Evolutionary conservation across 2,329 filamentous ascomycete genomes (phyloP).

Genomic region (Aspergillus novoparasiticus): DNA sequence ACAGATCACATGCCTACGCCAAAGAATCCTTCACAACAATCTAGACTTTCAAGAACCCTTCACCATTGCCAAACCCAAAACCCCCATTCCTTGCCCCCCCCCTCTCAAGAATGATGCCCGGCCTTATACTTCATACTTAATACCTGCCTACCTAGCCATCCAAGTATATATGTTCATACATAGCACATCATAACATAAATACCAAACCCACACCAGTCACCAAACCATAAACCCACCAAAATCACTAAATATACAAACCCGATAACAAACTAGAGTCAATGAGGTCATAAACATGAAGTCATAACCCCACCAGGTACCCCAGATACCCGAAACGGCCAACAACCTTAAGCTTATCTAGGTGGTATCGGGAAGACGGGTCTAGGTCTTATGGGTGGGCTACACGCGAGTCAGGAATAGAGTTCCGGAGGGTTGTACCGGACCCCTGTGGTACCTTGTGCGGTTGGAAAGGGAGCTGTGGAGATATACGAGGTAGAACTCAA

Average conservation of each 20-base stretch:
- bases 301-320: not conserved
- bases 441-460: too few relatives aligned
- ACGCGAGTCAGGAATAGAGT: not conserved
- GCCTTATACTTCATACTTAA: too few relatives aligned
- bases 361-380: not conserved
- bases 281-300: not conserved
- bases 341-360: not conserved
- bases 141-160: too few relatives aligned
- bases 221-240: too few relatives aligned
- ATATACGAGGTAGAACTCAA: not conserved
- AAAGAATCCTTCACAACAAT: not conserved
- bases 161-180: too few relatives aligned
- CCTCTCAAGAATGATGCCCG: not conserved
- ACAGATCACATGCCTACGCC: not conserved
- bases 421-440: too few relatives aligned
- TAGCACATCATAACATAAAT: too few relatives aligned
- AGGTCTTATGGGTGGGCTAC: not conserved
- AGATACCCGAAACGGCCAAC: not conserved
- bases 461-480: too few relatives aligned
- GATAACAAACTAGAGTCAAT: not conserved
- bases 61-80: not conserved
- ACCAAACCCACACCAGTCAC: not conserved
- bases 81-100: not conserved
- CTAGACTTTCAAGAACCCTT: not conserved
- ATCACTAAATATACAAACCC: not conserved